These are phyloP conservation scores for Syzygium aqueum DNA, from an alignment of 345 rosid species.

Conservation along the genomic window DNA sequence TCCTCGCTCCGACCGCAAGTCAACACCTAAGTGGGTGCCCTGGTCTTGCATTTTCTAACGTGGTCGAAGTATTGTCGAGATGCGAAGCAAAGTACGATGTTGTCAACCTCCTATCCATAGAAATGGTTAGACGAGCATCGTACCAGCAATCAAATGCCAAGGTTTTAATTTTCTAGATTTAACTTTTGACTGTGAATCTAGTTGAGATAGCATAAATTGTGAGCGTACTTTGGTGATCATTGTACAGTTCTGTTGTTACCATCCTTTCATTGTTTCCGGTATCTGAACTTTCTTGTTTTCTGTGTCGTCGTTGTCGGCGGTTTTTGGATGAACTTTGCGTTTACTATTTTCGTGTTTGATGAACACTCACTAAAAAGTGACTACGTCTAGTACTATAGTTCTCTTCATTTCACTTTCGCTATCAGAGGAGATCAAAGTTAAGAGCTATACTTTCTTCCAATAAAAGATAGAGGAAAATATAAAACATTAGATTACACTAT, in stretches of 20 bases:
- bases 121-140: background rate
- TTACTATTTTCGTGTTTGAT: too few relatives aligned
- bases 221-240: background rate
- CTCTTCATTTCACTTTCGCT: too few relatives aligned
- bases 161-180: background rate
- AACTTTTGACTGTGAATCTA: background rate
- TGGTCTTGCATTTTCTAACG: background rate
- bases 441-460: too few relatives aligned
- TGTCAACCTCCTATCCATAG: background rate
- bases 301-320: too few relatives aligned
- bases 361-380: too few relatives aligned
- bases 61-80: background rate
- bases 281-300: background rate
- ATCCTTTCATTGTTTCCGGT: background rate
- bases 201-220: background rate
- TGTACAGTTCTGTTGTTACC: background rate
- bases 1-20: background rate
- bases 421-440: too few relatives aligned
- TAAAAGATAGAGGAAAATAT: too few relatives aligned
- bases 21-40: background rate
- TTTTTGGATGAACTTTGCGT: too few relatives aligned
- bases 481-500: too few relatives aligned
- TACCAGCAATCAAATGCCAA: background rate
- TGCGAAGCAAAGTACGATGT: background rate
- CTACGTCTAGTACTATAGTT: too few relatives aligned